Percentiles rank a stretch among this genome's conserved stretches.
Evolutionary conservation across 345 rosid species (phyloP).

Genomic region (Murraya koenigii): DNA sequence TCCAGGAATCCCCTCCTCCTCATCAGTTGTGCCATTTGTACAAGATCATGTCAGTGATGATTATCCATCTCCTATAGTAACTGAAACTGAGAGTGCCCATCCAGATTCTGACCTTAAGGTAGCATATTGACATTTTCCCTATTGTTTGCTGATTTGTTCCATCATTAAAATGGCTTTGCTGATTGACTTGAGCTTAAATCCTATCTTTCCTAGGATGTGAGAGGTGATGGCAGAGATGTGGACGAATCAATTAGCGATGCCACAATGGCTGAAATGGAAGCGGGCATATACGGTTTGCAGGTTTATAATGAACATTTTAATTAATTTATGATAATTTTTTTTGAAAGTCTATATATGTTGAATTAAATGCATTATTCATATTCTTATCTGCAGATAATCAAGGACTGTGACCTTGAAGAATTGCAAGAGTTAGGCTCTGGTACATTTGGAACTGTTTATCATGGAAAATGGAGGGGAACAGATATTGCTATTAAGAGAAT

Average conservation of each 20-base stretch:
- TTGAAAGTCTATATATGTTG: background rate
- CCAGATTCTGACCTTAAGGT: constrained; percentile 53
- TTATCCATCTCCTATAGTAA: constrained; percentile 30
- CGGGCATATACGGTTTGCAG: constrained; percentile 78
- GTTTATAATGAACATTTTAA: constrained; percentile 24
- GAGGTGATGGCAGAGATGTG: constrained; percentile 30
- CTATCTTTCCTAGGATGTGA: constrained; percentile 35
- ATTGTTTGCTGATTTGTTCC: background rate
- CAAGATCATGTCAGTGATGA: constrained; percentile 37
- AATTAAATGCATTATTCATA: background rate
- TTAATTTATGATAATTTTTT: background rate
- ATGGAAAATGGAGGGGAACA: constrained; percentile 96
- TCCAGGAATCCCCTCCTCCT: constrained; percentile 33
- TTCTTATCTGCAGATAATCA: constrained; percentile 52
- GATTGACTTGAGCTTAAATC: constrained; percentile 8
- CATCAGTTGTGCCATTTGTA: constrained; percentile 39
- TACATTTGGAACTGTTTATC: constrained; percentile 85
- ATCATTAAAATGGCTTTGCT: constrained; percentile 3
- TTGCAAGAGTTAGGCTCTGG: constrained; percentile 84
- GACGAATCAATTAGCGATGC: constrained; percentile 57
- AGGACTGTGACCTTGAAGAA: constrained; percentile 79
- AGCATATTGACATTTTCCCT: constrained; percentile 15
- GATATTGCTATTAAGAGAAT: constrained; percentile 94
- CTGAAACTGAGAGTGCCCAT: constrained; percentile 27
- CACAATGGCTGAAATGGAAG: constrained; percentile 68